These are phyloP conservation scores for Myrica gale DNA, from an alignment of 306 rosid genomes.

Conservation along the genomic window DNA sequence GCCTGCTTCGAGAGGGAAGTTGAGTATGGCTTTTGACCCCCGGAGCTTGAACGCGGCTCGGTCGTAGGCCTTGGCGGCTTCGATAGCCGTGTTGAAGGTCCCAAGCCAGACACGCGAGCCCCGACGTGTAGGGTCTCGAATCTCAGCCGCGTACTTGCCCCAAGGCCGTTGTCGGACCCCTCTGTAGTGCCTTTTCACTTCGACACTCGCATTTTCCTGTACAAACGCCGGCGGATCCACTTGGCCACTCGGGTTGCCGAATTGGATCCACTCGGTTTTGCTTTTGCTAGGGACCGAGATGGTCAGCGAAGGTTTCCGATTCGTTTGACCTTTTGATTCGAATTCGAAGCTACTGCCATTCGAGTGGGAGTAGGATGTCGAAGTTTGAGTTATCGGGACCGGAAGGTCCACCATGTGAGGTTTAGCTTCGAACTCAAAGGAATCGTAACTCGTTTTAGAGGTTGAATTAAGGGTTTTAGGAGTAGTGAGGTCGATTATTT, in stretches of 20 bases:
- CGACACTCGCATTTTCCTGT: not conserved
- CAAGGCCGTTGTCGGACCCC: conserved; percentile 82
- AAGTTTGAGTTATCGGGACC: not conserved
- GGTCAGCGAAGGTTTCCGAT: conserved; percentile 51
- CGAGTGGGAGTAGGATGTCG: not conserved
- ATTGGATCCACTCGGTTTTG: conserved; percentile 65
- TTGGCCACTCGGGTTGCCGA: conserved; percentile 31
- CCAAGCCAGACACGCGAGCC: conserved; percentile 89
- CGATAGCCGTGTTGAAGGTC: conserved; percentile 72
- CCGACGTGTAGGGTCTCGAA: conserved; percentile 71
- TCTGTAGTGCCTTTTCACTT: conserved; percentile 45
- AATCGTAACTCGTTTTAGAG: not conserved
- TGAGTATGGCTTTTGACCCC: conserved; percentile 79
- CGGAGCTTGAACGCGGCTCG: conserved; percentile 76
- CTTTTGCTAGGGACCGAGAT: conserved; percentile 56
- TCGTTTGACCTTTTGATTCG: conserved; percentile 19
- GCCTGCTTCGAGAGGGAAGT: conserved; percentile 65
- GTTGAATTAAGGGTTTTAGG: conserved; percentile 16
- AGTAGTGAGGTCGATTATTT: conserved; percentile 41
- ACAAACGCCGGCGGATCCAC: not conserved
- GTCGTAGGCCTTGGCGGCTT: conserved; percentile 86
- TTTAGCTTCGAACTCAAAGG: conserved; percentile 23
- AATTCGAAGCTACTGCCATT: conserved; percentile 3
- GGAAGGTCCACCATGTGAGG: not conserved
- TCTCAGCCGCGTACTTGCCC: conserved; percentile 91